These are phyloP conservation scores for Trifolium fragiferum DNA, from an alignment of 306 rosid genomes.

Conservation along the genomic window DNA sequence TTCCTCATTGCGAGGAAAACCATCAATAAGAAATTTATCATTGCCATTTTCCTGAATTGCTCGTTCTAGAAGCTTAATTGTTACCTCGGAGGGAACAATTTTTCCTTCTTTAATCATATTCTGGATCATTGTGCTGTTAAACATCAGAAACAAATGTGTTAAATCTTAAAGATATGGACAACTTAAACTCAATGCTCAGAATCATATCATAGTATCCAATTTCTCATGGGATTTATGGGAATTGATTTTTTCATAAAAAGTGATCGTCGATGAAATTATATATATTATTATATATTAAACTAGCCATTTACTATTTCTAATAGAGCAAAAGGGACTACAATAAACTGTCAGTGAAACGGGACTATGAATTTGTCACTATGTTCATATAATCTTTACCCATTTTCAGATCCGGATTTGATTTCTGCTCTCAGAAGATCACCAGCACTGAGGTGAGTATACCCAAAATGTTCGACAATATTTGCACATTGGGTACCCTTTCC, in stretches of 20 bases:
- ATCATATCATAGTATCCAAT: no score
- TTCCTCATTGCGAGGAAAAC: constrained; percentile 99
- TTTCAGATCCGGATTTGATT: constrained; percentile 93
- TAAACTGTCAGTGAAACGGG: not conserved
- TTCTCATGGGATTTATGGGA: no score
- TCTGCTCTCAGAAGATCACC: constrained; percentile 99
- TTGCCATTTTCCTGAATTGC: constrained; percentile 82
- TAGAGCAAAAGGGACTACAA: not conserved
- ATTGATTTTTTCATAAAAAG: not conserved
- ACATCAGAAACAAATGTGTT: constrained; percentile 36
- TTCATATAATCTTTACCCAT: constrained; percentile 68
- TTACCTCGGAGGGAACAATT: constrained; percentile 96
- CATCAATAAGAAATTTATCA: constrained; percentile 95
- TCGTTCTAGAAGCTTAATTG: constrained; percentile 83
- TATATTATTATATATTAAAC: not conserved
- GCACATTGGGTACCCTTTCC: constrained; percentile 99
- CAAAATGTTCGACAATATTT: constrained; percentile 70
- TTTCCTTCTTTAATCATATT: constrained; percentile 94
- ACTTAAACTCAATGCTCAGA: constrained; percentile 26
- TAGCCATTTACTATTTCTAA: constrained; percentile 11
- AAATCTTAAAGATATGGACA: constrained; percentile 25
- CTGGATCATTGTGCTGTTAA: constrained; percentile 87
- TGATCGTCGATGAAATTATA: not conserved
- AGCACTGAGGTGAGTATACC: constrained; percentile 96
- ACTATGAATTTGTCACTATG: constrained; percentile 12